Conservation (phyloP, 23 red algal species). For the Cyanidioschyzon merolae region DNA sequence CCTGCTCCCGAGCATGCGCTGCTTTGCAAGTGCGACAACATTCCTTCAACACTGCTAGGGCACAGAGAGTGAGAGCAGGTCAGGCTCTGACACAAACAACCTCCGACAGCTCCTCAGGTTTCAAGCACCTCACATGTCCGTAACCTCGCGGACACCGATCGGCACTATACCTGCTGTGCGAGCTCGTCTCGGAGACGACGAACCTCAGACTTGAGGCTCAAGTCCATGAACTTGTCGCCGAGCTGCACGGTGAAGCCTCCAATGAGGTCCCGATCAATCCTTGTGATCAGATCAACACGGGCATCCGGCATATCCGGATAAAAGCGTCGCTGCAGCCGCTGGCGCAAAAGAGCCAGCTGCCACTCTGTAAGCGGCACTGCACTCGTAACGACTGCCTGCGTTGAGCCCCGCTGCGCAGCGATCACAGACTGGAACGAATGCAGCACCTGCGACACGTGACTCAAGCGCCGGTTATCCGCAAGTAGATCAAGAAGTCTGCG, state of each 20-base stretch:
- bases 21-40: no score
- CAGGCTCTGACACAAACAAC: no score
- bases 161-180: neutral
- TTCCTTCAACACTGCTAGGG: no score
- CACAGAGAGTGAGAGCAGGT: no score
- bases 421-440: constrained; percentile 46
- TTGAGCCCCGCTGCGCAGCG: constrained; percentile 30
- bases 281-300: constrained; percentile 52
- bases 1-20: no score
- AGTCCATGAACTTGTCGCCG: constrained; percentile 82
- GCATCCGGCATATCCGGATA: constrained; percentile 50
- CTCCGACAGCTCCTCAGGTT: no score
- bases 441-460: constrained; percentile 32
- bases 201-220: constrained; percentile 62
- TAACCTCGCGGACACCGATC: neutral
- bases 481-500: constrained; percentile 51
- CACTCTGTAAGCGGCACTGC: constrained; percentile 59
- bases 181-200: constrained; percentile 1
- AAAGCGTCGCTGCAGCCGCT: constrained; percentile 58
- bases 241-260: constrained; percentile 78
- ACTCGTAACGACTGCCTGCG: constrained; percentile 45
- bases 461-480: constrained; percentile 64
- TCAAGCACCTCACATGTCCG: no score
- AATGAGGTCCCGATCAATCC: constrained; percentile 53
- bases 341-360: constrained; percentile 62